These are phyloP conservation scores for Posidonia australis DNA, from an alignment of 106 monocot genomes.

Conservation along the genomic window DNA sequence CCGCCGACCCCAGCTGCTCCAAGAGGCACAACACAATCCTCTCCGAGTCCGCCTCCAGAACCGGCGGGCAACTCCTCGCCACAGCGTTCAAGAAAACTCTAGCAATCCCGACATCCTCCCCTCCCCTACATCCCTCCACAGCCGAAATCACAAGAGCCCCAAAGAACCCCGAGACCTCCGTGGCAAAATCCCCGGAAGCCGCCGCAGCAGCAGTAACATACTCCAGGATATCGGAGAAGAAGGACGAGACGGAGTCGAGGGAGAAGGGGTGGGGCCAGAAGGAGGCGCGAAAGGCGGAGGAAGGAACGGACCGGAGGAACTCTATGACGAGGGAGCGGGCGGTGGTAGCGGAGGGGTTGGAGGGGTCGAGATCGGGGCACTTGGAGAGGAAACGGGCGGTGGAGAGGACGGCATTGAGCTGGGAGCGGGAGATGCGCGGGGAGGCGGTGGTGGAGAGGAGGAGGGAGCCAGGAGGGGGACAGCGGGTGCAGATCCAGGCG, in stretches of 20 bases:
- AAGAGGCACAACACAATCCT: conserved; percentile 36
- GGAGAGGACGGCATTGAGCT: conserved; percentile 61
- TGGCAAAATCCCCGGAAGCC: conserved; percentile 26
- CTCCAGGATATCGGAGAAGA: conserved; percentile 38
- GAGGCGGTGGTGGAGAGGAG: conserved; percentile 7
- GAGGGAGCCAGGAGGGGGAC: conserved; percentile 31
- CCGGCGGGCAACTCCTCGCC: conserved; percentile 31
- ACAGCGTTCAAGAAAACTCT: conserved; percentile 46
- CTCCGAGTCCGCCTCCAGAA: conserved; percentile 31
- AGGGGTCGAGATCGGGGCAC: conserved; percentile 15
- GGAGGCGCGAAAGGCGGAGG: conserved; percentile 26
- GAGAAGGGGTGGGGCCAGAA: conserved; percentile 47
- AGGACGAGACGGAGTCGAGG: conserved; percentile 19
- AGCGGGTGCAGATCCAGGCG: conserved; percentile 82
- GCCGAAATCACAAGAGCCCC: conserved; percentile 26
- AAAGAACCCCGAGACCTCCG: conserved; percentile 27
- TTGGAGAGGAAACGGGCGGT: conserved; percentile 63
- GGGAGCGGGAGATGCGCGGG: conserved; percentile 43
- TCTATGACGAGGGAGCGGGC: conserved; percentile 37
- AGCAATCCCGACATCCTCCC: conserved; percentile 27
- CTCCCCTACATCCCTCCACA: background rate
- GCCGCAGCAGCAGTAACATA: conserved; percentile 27
- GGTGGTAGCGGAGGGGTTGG: conserved; percentile 18
- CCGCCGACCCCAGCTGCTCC: conserved; percentile 24
- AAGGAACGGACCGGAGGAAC: conserved; percentile 43